These are phyloP conservation scores for Yarrowia hollandica DNA, from an alignment of 805 yeast genomes.

Conservation along the genomic window DNA sequence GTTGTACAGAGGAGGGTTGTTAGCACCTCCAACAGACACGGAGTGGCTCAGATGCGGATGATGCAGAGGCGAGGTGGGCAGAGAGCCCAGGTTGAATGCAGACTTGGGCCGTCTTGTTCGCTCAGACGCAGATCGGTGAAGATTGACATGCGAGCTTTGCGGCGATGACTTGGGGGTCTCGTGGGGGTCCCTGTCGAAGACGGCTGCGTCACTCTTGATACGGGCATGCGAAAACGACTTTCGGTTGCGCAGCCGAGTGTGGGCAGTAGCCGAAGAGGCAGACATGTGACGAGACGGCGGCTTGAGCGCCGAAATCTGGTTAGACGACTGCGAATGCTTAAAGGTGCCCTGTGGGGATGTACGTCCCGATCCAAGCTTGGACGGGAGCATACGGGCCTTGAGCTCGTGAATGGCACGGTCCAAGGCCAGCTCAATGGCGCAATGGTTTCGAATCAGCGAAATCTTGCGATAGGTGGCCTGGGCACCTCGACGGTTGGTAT, in stretches of 20 bases:
- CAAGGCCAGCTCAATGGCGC: slow-evolving; percentile 83
- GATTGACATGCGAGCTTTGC: background rate
- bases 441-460: slow-evolving; percentile 81
- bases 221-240: slow-evolving; percentile 25
- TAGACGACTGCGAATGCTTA: slow-evolving; percentile 27
- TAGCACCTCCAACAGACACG: background rate
- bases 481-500: slow-evolving; percentile 77
- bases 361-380: slow-evolving; percentile 16
- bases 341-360: slow-evolving; percentile 23
- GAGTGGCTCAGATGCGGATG: slow-evolving; percentile 19
- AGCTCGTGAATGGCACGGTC: slow-evolving; percentile 74
- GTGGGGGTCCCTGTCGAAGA: slow-evolving; percentile 1
- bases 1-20: background rate
- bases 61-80: slow-evolving; percentile 14
- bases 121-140: slow-evolving; percentile 1
- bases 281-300: slow-evolving; percentile 16
- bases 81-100: slow-evolving; percentile 16
- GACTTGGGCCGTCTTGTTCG: background rate
- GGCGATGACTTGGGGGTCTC: slow-evolving; percentile 18
- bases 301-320: slow-evolving; percentile 12
- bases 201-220: slow-evolving; percentile 6
- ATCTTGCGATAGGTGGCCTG: slow-evolving; percentile 93
- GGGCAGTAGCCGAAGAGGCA: background rate
- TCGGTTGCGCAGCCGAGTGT: slow-evolving; percentile 8
- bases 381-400: slow-evolving; percentile 42